phyloP scores from a whole-genome alignment of 2,329 filamentous ascomycete genomes.

The Harringtonia lauricola region DNA sequence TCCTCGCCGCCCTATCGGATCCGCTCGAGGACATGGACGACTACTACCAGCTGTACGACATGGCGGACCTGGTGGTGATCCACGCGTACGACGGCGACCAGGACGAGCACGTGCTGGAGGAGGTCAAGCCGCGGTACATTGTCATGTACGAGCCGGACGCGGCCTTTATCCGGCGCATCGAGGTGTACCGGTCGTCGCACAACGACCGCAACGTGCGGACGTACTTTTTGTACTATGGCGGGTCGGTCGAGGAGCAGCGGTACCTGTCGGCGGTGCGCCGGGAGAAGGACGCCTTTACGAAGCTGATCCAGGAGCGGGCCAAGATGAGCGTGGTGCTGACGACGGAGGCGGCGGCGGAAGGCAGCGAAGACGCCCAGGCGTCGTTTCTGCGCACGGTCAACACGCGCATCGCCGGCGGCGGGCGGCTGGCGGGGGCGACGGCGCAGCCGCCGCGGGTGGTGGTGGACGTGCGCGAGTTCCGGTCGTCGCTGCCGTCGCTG shows the following conservation, averaged over 20 bases:
- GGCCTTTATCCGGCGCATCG: slow-evolving; percentile 85
- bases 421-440: slow-evolving; percentile 70
- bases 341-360: slow-evolving; percentile 47
- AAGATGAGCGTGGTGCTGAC: slow-evolving; percentile 85
- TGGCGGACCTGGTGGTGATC: slow-evolving; percentile 77
- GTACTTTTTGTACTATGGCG: slow-evolving; percentile 94
- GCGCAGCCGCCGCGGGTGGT: slow-evolving; percentile 82
- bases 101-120: slow-evolving; percentile 93
- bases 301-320: slow-evolving; percentile 85
- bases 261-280: slow-evolving; percentile 83
- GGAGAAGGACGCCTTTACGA: slow-evolving; percentile 94
- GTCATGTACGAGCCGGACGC: slow-evolving; percentile 98
- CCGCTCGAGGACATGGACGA: slow-evolving; percentile 85
- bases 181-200: slow-evolving; percentile 93
- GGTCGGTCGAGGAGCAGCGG: slow-evolving; percentile 88
- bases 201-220: slow-evolving; percentile 79
- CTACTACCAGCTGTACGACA: slow-evolving; percentile 83
- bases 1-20: slow-evolving; percentile 49
- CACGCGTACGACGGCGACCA: slow-evolving; percentile 93
- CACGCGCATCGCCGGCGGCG: slow-evolving; percentile 90
- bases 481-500: slow-evolving; percentile 82
- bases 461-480: slow-evolving; percentile 92
- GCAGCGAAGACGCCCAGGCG: slow-evolving; percentile 73
- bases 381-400: slow-evolving; percentile 91
- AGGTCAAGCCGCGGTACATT: slow-evolving; percentile 84